These are phyloP conservation scores for Zizania latifolia DNA, from an alignment of 176 grass and related monocot species.

Conservation along the genomic window DNA sequence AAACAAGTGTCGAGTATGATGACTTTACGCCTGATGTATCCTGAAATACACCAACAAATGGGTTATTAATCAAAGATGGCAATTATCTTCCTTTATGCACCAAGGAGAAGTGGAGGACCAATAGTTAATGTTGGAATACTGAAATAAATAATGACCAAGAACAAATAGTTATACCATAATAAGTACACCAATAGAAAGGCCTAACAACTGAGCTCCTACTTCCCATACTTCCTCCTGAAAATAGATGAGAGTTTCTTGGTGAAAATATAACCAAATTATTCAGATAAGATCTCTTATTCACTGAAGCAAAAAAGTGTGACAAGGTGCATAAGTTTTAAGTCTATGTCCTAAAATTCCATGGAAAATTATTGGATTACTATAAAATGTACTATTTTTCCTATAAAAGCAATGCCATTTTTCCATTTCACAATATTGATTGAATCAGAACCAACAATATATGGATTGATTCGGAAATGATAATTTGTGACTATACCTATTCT, in stretches of 20 bases:
- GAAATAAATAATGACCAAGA: conserved; percentile 18
- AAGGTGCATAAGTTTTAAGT: background rate
- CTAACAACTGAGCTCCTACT: conserved; percentile 81
- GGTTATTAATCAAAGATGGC: background rate
- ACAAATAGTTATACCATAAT: conserved; percentile 51
- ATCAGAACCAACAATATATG: too few species aligned
- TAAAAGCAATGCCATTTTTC: background rate
- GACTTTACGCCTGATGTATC: conserved; percentile 67
- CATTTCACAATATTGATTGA: background rate
- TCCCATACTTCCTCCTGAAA: conserved; percentile 99
- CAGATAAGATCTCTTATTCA: background rate
- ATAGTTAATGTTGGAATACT: conserved; percentile 1
- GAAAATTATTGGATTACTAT: background rate
- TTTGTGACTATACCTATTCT: background rate
- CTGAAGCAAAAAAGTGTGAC: background rate
- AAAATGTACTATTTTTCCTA: background rate
- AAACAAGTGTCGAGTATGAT: conserved; percentile 60
- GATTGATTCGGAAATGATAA: background rate
- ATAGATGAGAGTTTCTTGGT: background rate
- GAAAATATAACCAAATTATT: background rate
- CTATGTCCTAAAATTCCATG: background rate
- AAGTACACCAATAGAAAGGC: conserved; percentile 58
- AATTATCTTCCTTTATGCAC: background rate
- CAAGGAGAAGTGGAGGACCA: background rate
- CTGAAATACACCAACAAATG: conserved; percentile 40